Evolutionary conservation across 345 rosid genomes (phyloP).

Genomic region (Dipteronia sinensis): DNA sequence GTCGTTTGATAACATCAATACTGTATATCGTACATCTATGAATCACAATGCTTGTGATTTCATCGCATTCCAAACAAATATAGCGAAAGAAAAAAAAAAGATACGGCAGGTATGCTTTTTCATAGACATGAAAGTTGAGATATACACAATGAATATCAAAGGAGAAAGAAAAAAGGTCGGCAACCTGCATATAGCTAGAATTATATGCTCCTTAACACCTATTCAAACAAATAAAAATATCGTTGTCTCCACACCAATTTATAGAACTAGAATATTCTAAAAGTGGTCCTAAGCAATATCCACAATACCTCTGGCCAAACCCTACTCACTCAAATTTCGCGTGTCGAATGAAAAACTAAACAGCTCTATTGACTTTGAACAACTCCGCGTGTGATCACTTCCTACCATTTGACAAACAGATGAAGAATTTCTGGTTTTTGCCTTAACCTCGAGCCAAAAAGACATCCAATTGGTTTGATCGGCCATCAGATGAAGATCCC

Average conservation of each 20-base stretch:
- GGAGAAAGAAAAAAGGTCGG: not conserved
- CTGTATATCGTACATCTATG: not conserved
- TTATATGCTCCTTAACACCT: constrained; percentile 10
- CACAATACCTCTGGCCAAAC: constrained; percentile 1
- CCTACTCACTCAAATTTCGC: not conserved
- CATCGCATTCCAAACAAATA: not conserved
- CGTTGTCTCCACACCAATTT: not conserved
- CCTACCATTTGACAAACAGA: constrained; percentile 7
- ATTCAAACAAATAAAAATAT: not conserved
- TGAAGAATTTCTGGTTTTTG: constrained; percentile 6
- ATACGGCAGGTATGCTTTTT: not conserved
- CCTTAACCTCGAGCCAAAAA: constrained; percentile 74
- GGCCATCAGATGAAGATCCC: constrained; percentile 37
- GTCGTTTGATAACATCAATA: not conserved
- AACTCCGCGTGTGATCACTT: not conserved
- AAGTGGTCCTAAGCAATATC: not conserved
- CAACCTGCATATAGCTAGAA: not conserved
- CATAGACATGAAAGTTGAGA: constrained; percentile 8
- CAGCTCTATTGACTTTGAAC: not conserved
- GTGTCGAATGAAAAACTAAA: constrained; percentile 7
- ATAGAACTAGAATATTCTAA: not conserved
- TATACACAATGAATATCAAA: constrained; percentile 13
- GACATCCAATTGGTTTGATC: constrained; percentile 65
- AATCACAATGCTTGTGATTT: not conserved
- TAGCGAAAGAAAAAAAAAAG: not conserved